phyloP scores from a whole-genome alignment of 768 basidiomycete species.

The Lentinula sp. region DNA sequence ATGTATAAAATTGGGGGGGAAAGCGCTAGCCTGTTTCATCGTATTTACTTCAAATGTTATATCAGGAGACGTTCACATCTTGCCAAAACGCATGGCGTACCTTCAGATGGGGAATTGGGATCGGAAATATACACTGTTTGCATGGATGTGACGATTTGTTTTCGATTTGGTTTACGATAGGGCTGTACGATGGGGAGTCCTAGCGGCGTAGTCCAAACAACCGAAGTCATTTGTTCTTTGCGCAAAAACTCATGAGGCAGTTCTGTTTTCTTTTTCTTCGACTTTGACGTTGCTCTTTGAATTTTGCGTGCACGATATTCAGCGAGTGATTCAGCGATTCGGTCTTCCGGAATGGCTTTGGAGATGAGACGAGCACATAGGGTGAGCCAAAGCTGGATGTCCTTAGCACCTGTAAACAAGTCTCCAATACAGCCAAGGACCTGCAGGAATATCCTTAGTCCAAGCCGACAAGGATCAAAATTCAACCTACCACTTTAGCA shows the following conservation, averaged over 20 bases:
- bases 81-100: constrained; percentile 23
- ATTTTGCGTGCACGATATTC: constrained; percentile 14
- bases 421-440: constrained; percentile 82
- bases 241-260: constrained; percentile 37
- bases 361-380: constrained; percentile 78
- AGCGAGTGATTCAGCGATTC: constrained; percentile 41
- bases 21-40: constrained; percentile 87
- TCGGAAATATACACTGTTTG: constrained; percentile 91
- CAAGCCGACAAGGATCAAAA: neutral
- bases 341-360: constrained; percentile 75
- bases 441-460: constrained; percentile 22
- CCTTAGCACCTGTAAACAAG: constrained; percentile 87
- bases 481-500: constrained; percentile 55
- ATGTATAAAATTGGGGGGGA: constrained; percentile 99
- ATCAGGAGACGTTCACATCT: neutral
- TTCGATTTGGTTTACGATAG: constrained; percentile 78
- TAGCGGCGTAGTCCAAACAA: constrained; percentile 96
- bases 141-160: constrained; percentile 77
- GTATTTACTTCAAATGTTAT: constrained; percentile 52
- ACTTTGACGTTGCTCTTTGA: constrained; percentile 8
- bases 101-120: constrained; percentile 68
- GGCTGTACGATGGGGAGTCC: constrained; percentile 95
- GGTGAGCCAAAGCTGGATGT: constrained; percentile 90
- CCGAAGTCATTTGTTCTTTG: constrained; percentile 91
- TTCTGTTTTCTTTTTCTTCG: constrained; percentile 11